Evolutionary conservation across 2,329 filamentous ascomycete genomes (phyloP).

Genomic region (Graphilbum sp.): DNA sequence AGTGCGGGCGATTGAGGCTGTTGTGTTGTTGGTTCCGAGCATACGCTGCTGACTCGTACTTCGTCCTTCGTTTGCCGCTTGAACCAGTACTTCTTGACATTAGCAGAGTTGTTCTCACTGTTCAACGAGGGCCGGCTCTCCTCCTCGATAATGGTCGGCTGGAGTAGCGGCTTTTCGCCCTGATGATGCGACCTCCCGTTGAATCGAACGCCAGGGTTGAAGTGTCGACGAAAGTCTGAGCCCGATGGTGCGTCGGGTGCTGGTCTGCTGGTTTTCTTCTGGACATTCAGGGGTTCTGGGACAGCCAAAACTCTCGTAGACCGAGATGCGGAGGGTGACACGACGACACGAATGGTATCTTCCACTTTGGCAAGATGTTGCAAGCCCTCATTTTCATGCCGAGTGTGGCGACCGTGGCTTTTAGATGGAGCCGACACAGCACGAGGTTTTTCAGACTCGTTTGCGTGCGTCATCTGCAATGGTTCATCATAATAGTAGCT

Average conservation of each 20-base stretch:
- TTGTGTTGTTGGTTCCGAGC: neutral
- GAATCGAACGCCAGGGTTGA: neutral
- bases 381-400: constrained; percentile 7
- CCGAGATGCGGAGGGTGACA: constrained; percentile 5
- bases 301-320: neutral
- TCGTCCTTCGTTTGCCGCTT: constrained; percentile 9
- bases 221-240: neutral
- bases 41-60: constrained; percentile 6
- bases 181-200: neutral
- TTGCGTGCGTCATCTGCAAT: constrained; percentile 11
- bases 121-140: neutral
- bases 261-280: constrained; percentile 1
- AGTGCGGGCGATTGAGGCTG: neutral
- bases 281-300: constrained; percentile 3
- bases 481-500: constrained; percentile 33
- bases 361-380: constrained; percentile 3
- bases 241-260: neutral
- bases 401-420: constrained; percentile 7
- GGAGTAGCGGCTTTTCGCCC: neutral
- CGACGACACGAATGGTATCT: constrained; percentile 9
- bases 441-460: constrained; percentile 19
- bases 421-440: constrained; percentile 29
- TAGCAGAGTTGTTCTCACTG: constrained; percentile 1
- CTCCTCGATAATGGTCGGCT: constrained; percentile 7
- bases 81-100: constrained; percentile 9